Base-by-base conservation (phyloP, 1,284 basidiomycete genomes). In the Cutaneotrichosporon arboriforme region DNA sequence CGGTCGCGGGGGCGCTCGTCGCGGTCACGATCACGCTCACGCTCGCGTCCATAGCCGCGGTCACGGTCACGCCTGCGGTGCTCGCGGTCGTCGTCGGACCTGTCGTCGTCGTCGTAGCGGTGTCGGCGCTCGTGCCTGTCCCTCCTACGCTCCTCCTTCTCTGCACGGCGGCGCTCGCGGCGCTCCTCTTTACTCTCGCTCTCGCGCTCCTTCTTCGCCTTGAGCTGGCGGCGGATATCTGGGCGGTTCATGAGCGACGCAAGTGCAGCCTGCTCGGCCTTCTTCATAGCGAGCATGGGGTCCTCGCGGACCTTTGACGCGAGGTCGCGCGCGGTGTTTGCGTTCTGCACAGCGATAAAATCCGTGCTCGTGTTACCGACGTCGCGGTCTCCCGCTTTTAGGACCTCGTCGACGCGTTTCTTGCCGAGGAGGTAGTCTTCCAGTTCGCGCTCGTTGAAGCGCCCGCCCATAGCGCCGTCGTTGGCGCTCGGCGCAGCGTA, bases 391-490 rank as follows among this genome's bases (percentile, higher is more conserved):
- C 84, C 88, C 26, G 70, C 74, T 49, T 84, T 89, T 58, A 98
- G 76, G 22, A 97, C 87, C 77, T 97, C 92, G 74, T 98, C 96
- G 1, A 98, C 93, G 49, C 94, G 78, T 78, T 94, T 97, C 82
- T 97, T 98, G n/a, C 94, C 96, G 26, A 98, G 80, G 5, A 98
- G 78, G 69, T 98, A 98, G 64, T 94, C 91, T 77, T 98, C 96
- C 63, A 97, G 76, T 58, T 98, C 94, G 62, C 89, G 90, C 26
- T 87, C 76, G 18, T 68, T 70, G 15, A 74, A 62, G 20, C 67
- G 64, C 2, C 73, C 73, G 12, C 75, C 75, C n/a, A 74, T 57
- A 61, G 90, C 94, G 62, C 88, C 84, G 53, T 79, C 85, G 56
- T 81, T 85, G 14, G 87, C 89, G 0, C 89, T 88, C 2, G 96